Conservation (phyloP, 1,284 basidiomycete species). For the Malassezia sympodialis region DNA sequence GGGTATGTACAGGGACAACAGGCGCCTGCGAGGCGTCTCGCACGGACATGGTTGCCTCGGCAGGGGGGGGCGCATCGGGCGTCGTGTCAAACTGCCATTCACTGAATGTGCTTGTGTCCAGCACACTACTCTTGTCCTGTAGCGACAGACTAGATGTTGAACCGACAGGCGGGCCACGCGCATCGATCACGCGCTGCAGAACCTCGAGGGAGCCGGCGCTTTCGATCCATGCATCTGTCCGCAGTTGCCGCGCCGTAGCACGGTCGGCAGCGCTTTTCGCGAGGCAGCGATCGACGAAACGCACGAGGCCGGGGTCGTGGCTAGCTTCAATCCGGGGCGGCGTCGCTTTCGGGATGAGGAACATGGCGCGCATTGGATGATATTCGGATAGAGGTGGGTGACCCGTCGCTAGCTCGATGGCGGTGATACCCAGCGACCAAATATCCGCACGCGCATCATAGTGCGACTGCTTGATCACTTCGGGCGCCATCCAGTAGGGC, state of each 20-base stretch:
- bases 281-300: constrained; percentile 79
- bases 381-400: constrained; percentile 51
- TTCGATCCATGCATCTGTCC: constrained; percentile 83
- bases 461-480: constrained; percentile 90
- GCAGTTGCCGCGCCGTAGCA: constrained; percentile 76
- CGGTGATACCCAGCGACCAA: constrained; percentile 51
- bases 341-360: constrained; percentile 57
- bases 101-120: constrained; percentile 9
- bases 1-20: not conserved
- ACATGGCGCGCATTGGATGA: constrained; percentile 51
- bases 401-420: constrained; percentile 51
- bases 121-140: not conserved
- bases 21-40: not conserved
- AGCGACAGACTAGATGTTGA: constrained; percentile 53
- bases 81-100: constrained; percentile 15
- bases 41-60: not conserved
- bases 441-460: constrained; percentile 51
- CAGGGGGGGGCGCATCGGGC: not conserved
- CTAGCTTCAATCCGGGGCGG: constrained; percentile 76
- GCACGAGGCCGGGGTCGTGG: constrained; percentile 76
- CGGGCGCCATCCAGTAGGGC: constrained; percentile 96
- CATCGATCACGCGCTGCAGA: constrained; percentile 39
- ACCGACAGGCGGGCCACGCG: not conserved
- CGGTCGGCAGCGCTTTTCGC: constrained; percentile 86
- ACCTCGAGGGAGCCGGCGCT: constrained; percentile 51